phyloP scores from a whole-genome alignment of 2,329 filamentous ascomycete genomes.

The Fusarium fracticaudum region DNA sequence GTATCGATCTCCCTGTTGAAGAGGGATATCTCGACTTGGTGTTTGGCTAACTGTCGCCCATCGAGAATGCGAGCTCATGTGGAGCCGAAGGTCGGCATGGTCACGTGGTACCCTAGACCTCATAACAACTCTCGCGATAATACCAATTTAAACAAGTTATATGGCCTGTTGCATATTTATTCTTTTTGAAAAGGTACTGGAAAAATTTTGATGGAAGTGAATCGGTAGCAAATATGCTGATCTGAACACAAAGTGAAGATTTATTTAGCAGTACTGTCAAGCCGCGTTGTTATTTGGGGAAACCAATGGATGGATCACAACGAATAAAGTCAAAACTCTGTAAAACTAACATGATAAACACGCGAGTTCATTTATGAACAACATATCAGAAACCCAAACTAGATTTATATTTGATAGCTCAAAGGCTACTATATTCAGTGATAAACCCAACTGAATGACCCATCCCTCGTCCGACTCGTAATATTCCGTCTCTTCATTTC shows the following conservation, averaged over 20 bases:
- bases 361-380: background rate
- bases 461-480: background rate
- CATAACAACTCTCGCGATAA: background rate
- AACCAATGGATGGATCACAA: background rate
- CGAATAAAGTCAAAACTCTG: too few species aligned
- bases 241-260: background rate
- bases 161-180: background rate
- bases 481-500: too few species aligned
- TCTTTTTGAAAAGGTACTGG: accelerated
- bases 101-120: constrained; percentile 13
- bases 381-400: background rate
- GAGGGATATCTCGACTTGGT: background rate
- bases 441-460: background rate
- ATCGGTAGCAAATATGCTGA: background rate
- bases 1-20: background rate
- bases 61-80: constrained; percentile 26
- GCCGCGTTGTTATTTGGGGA: too few species aligned
- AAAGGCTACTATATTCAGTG: background rate
- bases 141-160: background rate
- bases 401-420: background rate
- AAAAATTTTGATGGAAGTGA: too few species aligned
- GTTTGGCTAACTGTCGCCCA: constrained; percentile 3
- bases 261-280: background rate
- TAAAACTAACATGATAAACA: too few species aligned
- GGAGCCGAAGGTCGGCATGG: constrained; percentile 6